Evolutionary conservation across 345 rosid species (phyloP).

Genomic region (Eutrema heterophyllum): DNA sequence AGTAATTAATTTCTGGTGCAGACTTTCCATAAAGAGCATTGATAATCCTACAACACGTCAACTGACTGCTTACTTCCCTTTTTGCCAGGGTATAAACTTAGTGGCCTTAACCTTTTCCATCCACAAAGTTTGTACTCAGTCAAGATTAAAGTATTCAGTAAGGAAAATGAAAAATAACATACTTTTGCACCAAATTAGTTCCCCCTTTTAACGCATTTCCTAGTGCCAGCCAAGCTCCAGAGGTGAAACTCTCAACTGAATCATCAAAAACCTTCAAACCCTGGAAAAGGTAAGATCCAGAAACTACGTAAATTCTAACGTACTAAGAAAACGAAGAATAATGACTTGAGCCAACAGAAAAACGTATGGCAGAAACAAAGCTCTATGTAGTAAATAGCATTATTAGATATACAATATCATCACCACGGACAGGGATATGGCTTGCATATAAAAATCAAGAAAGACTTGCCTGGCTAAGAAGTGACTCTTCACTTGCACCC

Average conservation of each 20-base stretch:
- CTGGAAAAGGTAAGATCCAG: slow-evolving; percentile 32
- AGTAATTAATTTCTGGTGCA: neutral
- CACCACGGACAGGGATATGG: neutral
- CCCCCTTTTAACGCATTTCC: slow-evolving; percentile 88
- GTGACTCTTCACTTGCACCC: slow-evolving; percentile 76
- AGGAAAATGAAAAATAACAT: slow-evolving; percentile 27
- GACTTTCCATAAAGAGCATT: neutral
- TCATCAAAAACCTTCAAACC: slow-evolving; percentile 84
- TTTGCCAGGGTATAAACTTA: neutral
- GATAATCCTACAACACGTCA: neutral
- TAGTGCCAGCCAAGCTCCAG: slow-evolving; percentile 95
- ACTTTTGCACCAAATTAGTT: slow-evolving; percentile 73
- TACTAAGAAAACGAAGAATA: neutral
- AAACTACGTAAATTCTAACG: neutral
- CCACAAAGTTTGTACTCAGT: neutral
- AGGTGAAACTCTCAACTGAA: slow-evolving; percentile 86
- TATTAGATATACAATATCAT: neutral
- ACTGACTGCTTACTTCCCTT: neutral
- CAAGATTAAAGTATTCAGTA: neutral
- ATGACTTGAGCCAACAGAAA: neutral
- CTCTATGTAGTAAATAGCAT: neutral
- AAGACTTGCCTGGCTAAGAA: slow-evolving; percentile 82
- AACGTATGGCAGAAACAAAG: neutral
- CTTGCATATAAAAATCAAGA: slow-evolving; percentile 14
- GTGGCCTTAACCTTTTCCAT: neutral